Evolutionary conservation across 73 alveolate genomes (phyloP).

Genomic region (Tetrahymena borealis): DNA sequence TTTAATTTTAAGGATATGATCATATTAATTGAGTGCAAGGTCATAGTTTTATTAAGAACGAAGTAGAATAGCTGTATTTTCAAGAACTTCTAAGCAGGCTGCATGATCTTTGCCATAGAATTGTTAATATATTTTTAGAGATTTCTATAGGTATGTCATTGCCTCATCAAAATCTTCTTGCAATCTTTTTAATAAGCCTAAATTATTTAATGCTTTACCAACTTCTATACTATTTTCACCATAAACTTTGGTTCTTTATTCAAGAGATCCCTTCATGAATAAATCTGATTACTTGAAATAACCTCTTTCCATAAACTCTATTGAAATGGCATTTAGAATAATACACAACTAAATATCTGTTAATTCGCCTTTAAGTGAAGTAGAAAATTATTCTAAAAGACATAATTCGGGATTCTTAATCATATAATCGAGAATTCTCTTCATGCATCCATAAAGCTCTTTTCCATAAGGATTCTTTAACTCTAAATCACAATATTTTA

Average conservation of each 20-base stretch:
- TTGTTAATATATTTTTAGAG: neutral
- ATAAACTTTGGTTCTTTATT: neutral
- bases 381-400: neutral
- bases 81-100: neutral
- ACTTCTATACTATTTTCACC: neutral
- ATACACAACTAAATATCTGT: neutral
- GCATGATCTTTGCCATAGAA: neutral
- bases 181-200: neutral
- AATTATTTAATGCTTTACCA: neutral
- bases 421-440: neutral
- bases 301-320: neutral
- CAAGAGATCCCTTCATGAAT: neutral
- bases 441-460: neutral
- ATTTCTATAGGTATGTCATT: neutral
- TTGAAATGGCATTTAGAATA: neutral
- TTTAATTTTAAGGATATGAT: neutral
- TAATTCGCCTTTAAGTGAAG: neutral
- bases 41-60: neutral
- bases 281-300: neutral
- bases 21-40: neutral
- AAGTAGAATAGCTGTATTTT: neutral
- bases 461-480: neutral
- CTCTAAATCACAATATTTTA: neutral
- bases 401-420: neutral
- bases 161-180: neutral